Conservation (phyloP, 2,329 filamentous ascomycete genomes). For the Epichloe amarillans region DNA sequence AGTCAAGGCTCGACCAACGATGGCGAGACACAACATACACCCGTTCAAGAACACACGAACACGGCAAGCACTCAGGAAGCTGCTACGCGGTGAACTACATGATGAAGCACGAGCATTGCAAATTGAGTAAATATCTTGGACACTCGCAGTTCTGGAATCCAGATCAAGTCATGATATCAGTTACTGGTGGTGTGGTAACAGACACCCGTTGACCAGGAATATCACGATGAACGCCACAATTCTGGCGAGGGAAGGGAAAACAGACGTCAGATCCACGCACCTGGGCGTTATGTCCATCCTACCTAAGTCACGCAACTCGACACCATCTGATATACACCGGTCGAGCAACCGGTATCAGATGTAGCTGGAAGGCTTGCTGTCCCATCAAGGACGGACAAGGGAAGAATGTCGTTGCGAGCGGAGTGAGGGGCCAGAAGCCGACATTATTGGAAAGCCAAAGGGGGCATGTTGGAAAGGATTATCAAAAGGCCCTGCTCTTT, state of each 20-base stretch:
- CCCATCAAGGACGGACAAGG: background rate
- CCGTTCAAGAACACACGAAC: slow-evolving; percentile 22
- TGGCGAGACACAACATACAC: slow-evolving; percentile 22
- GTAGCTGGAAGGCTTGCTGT: background rate
- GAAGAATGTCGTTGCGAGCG: background rate
- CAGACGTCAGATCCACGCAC: background rate
- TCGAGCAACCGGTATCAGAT: background rate
- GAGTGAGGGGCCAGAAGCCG: background rate
- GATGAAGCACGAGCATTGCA: background rate
- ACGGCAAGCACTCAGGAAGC: slow-evolving; percentile 9
- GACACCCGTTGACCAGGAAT: background rate
- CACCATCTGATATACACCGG: too few species aligned
- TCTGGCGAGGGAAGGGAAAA: background rate
- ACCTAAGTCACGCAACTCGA: too few species aligned
- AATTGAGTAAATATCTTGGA: background rate
- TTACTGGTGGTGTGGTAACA: background rate
- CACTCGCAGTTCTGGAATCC: background rate
- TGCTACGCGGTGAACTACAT: background rate
- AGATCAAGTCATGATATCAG: background rate
- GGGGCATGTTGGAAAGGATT: background rate
- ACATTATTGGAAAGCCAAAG: background rate
- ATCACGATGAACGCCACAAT: background rate
- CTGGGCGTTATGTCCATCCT: too few species aligned
- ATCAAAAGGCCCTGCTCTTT: background rate
- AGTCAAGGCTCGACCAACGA: slow-evolving; percentile 34